Evolutionary conservation across 2,329 filamentous ascomycete genomes (phyloP).

Genomic region (Nectriaceae sp.): DNA sequence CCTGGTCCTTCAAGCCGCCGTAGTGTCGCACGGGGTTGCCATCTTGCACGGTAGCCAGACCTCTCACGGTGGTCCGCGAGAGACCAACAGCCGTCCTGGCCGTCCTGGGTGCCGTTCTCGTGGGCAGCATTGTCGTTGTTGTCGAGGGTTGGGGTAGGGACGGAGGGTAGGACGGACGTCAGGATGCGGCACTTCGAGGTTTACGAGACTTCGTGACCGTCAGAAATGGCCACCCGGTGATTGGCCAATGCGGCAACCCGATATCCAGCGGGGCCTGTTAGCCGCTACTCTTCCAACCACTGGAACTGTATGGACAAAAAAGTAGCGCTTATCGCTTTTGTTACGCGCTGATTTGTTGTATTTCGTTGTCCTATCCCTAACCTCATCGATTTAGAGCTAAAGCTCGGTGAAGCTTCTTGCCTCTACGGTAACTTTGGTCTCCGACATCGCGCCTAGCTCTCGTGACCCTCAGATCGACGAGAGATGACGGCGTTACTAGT

Average conservation of each 20-base stretch:
- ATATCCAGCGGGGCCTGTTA: slow-evolving; percentile 34
- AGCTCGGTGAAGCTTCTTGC: slow-evolving; percentile 4
- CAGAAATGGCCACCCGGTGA: slow-evolving; percentile 41
- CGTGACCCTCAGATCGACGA: not conserved
- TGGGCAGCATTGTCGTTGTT: slow-evolving; percentile 46
- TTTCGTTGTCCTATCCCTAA: slow-evolving; percentile 16
- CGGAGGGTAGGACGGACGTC: slow-evolving; percentile 12
- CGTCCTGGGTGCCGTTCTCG: slow-evolving; percentile 43
- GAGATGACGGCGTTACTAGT: slow-evolving; percentile 14
- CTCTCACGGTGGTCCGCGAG: slow-evolving; percentile 56
- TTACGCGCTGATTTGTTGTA: slow-evolving; percentile 14
- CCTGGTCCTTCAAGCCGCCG: slow-evolving; percentile 91
- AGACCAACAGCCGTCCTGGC: slow-evolving; percentile 40
- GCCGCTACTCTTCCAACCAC: slow-evolving; percentile 22
- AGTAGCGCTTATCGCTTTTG: slow-evolving; percentile 22
- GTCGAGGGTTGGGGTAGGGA: slow-evolving; percentile 31
- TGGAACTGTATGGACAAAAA: not conserved
- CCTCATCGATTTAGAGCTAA: slow-evolving; percentile 26
- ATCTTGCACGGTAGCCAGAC: slow-evolving; percentile 81
- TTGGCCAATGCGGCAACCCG: slow-evolving; percentile 41
- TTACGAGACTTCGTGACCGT: slow-evolving; percentile 34
- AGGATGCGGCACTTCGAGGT: slow-evolving; percentile 41
- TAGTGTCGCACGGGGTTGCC: slow-evolving; percentile 70
- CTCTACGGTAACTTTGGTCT: not conserved
- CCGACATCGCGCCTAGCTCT: not conserved